Evolutionary conservation across 106 monocot genomes (phyloP).

Genomic region (Narthecium ossifragum): DNA sequence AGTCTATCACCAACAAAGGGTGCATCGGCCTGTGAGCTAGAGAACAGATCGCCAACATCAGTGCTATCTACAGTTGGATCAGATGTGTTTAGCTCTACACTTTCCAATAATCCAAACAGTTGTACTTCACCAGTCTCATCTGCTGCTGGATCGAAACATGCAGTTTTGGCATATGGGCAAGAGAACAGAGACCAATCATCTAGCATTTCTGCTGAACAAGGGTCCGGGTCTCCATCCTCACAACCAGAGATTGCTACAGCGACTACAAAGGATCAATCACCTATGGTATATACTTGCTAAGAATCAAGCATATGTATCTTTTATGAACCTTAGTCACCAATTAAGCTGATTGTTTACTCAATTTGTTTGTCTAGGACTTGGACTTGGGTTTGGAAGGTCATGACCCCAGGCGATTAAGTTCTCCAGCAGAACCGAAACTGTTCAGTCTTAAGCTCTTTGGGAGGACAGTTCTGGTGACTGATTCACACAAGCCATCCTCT

Average conservation of each 20-base stretch:
- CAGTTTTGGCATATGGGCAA: constrained; percentile 8
- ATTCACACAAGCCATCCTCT: constrained; percentile 5
- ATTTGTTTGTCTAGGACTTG: constrained; percentile 12
- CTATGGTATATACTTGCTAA: constrained; percentile 4
- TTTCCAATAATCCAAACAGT: constrained; percentile 9
- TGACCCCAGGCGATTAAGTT: constrained; percentile 6
- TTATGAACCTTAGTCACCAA: not conserved
- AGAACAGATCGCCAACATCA: constrained; percentile 66
- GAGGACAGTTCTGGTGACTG: constrained; percentile 39
- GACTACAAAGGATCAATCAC: too few species aligned
- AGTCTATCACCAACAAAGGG: constrained; percentile 14
- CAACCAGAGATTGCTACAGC: too few species aligned
- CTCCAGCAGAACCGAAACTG: constrained; percentile 11
- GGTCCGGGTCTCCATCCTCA: too few species aligned
- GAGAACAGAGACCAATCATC: constrained; percentile 13
- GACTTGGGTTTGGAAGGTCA: constrained; percentile 6
- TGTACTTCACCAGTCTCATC: constrained; percentile 45
- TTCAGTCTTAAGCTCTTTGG: constrained; percentile 71
- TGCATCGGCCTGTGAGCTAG: constrained; percentile 28
- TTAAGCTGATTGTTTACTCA: not conserved
- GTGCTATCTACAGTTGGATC: constrained; percentile 46
- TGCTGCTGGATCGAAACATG: constrained; percentile 11
- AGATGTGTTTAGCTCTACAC: too few species aligned
- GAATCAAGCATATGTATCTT: not conserved
- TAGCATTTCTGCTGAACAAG: constrained; percentile 2